A percentile compares a stretch with the other conserved stretches of the same genome.
Evolutionary conservation across 2,329 filamentous ascomycete genomes (phyloP).

Genomic region (Geosmithia flava): DNA sequence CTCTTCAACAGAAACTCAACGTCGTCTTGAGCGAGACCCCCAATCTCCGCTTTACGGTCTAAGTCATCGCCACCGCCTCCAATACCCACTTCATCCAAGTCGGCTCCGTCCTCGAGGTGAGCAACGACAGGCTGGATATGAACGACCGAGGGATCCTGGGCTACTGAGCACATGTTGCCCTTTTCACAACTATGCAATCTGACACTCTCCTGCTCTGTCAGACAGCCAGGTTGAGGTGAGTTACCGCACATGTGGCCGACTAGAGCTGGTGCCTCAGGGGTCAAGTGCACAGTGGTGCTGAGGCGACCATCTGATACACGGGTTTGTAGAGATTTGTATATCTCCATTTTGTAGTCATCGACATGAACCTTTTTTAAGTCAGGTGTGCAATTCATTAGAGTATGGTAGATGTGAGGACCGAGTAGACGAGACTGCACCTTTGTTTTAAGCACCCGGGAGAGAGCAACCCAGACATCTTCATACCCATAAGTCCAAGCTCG

Average conservation of each 20-base stretch:
- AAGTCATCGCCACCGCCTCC: constrained; percentile 73
- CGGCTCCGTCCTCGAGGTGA: constrained; percentile 42
- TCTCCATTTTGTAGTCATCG: constrained; percentile 62
- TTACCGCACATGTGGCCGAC: constrained; percentile 70
- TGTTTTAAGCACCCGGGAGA: constrained; percentile 58
- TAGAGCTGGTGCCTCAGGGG: constrained; percentile 52
- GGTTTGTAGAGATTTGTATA: constrained; percentile 55
- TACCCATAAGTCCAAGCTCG: constrained; percentile 85
- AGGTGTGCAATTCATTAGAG: background rate
- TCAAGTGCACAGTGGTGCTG: constrained; percentile 26
- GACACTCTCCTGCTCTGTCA: constrained; percentile 50
- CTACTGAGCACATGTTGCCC: constrained; percentile 46
- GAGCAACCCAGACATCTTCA: constrained; percentile 79
- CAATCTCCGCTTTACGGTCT: constrained; percentile 53
- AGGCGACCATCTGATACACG: constrained; percentile 19
- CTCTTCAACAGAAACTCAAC: constrained; percentile 33
- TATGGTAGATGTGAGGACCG: background rate
- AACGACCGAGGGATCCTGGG: constrained; percentile 42
- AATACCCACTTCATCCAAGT: constrained; percentile 61
- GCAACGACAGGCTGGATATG: constrained; percentile 70
- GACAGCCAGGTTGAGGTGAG: constrained; percentile 51
- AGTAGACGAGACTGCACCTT: constrained; percentile 26
- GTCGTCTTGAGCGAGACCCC: constrained; percentile 39
- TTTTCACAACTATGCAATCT: constrained; percentile 81
- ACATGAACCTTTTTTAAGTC: constrained; percentile 52